Evolutionary conservation across 1,139 yeast species (phyloP), one percentile per base, ranked within the genome.

Genomic region (Lodderomyces oxycetoniae): DNA sequence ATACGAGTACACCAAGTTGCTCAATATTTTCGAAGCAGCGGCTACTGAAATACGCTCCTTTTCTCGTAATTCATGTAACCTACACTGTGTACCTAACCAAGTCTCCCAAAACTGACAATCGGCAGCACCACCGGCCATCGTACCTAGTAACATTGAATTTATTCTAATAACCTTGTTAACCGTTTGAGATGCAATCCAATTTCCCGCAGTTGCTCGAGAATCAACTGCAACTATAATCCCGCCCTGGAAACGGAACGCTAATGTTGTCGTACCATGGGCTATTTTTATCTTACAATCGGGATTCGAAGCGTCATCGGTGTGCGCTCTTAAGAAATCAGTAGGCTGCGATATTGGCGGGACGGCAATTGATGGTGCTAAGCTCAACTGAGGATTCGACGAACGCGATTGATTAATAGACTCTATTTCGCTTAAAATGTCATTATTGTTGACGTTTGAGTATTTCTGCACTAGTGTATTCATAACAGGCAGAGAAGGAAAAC

Each of bases 111-210:
- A 93, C 61, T 93, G 98, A 71, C 99, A 91, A 64, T 91, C 99
- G 17, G 98, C 98, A 34, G 99, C 99, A 68, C 97, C 97, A 63
- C 99, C 99, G 24, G 99, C 99, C 96, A 91, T 81, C 21, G 99
- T 91, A 46, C 99, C 99, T 50, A 91, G 73, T 47, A 91, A 65
- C 55, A 85, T 84, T 34, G 97, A 96, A 61, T 93, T 93, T 63
- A 91, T 91, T 59, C 91, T 91, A 55, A 91, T 89, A 35, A 91
- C 98, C 63, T 91, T 91, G 63, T 91, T 89, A 45, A 91, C 99
- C 2, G 96, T 88, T 61, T 89, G 97, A 17, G 97, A 88, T 11
- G 97, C 98, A 51, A 93, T 83, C 96, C 96, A 91, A 53, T 84
- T 82, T 35, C 98, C 98, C 9, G 94, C 95, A n/a, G 97, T 85